Percentiles rank a stretch among this genome's conserved stretches.
Conservation (phyloP, 495 filamentous ascomycete species). For the Hypoxylon lienhwacheense region DNA sequence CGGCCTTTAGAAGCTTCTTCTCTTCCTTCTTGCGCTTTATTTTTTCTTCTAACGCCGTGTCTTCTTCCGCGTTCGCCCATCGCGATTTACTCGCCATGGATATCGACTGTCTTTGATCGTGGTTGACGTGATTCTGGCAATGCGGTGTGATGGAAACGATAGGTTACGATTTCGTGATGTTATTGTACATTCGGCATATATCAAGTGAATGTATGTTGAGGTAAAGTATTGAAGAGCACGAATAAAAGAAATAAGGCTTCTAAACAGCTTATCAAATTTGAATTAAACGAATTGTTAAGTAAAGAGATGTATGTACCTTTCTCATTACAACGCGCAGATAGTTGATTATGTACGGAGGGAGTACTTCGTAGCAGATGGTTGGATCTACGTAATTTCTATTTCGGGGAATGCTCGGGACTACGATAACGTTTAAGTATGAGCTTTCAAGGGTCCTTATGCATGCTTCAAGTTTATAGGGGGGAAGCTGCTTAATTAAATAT, state of each 20-base stretch:
- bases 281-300: no score
- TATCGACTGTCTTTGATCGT: conserved; percentile 7
- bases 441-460: background rate
- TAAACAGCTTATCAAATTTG: no score
- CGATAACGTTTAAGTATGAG: conserved; percentile 6
- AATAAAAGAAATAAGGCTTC: no score
- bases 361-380: no score
- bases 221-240: no score
- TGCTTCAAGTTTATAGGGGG: background rate
- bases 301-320: no score
- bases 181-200: no score
- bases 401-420: conserved; percentile 29
- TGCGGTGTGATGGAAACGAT: conserved; percentile 1
- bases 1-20: conserved; percentile 82
- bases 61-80: conserved; percentile 83
- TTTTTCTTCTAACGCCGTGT: conserved; percentile 69
- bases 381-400: conserved; percentile 24
- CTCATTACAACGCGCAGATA: no score
- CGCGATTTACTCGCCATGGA: conserved; percentile 73
- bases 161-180: conserved; percentile 3
- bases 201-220: background rate
- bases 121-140: background rate
- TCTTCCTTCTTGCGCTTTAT: conserved; percentile 86
- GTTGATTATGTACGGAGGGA: no score
- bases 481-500: no score